A percentile compares a stretch with the other conserved stretches of the same genome.
phyloP scores from a whole-genome alignment of 495 filamentous ascomycete species.

The Aspergillus olivimuriae region DNA sequence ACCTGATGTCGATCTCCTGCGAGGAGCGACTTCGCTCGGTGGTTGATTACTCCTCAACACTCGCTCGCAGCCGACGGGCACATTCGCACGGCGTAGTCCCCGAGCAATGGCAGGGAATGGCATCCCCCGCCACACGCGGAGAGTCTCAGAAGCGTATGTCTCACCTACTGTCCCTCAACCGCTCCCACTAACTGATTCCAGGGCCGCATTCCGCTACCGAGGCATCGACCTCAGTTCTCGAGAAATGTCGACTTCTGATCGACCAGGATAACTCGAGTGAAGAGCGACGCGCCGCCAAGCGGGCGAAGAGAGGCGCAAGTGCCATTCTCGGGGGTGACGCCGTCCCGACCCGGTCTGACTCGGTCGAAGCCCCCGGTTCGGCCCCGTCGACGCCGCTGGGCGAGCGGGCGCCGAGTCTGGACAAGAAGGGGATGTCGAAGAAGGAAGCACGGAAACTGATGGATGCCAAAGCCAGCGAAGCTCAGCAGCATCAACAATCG shows the following conservation, averaged over 20 bases:
- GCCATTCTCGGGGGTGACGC: conserved; percentile 34
- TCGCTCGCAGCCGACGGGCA: conserved; percentile 58
- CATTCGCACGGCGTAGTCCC: conserved; percentile 70
- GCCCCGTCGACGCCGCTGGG: conserved; percentile 37
- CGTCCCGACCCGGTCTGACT: conserved; percentile 22
- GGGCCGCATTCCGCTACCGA: conserved; percentile 27
- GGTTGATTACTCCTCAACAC: conserved; percentile 60
- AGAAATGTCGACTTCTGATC: conserved; percentile 29
- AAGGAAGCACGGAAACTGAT: conserved; percentile 47
- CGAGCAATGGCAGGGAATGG: conserved; percentile 62
- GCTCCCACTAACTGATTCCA: conserved; percentile 16
- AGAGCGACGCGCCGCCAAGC: conserved; percentile 46
- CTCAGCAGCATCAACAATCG: conserved; percentile 44
- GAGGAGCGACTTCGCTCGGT: conserved; percentile 64
- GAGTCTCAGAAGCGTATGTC: conserved; percentile 60
- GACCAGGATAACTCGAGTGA: conserved; percentile 37
- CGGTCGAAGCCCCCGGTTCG: conserved; percentile 34
- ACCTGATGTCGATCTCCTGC: conserved; percentile 66
- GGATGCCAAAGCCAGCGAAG: conserved; percentile 44
- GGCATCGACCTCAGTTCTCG: conserved; percentile 16
- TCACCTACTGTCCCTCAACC: background rate
- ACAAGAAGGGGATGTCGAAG: conserved; percentile 51
- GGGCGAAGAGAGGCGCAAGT: conserved; percentile 39
- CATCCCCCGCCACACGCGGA: no score
- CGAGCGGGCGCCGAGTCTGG: conserved; percentile 39